These are phyloP conservation scores for Aquanectria penicillioides DNA, from an alignment of 2,329 filamentous ascomycete genomes.

Conservation along the genomic window DNA sequence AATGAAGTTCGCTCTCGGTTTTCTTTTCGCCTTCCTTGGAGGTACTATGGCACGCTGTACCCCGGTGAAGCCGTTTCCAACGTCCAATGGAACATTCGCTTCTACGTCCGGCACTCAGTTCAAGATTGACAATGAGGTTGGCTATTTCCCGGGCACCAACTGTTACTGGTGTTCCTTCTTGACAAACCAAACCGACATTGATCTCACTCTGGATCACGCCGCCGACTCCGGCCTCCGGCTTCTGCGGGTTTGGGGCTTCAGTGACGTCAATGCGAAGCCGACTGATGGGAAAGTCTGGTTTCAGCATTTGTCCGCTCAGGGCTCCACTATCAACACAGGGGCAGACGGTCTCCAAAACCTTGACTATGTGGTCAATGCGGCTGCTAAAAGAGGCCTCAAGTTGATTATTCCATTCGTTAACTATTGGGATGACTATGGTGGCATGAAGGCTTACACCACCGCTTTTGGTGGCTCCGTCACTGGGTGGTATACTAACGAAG, in stretches of 20 bases:
- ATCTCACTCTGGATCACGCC: slow-evolving; percentile 60
- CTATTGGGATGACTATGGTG: slow-evolving; percentile 75
- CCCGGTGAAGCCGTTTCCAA: too few species aligned
- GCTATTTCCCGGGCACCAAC: slow-evolving; percentile 64
- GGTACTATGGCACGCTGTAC: too few species aligned
- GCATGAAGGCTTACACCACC: slow-evolving; percentile 68
- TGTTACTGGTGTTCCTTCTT: slow-evolving; percentile 65
- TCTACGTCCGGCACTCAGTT: slow-evolving; percentile 47
- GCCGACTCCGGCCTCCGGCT: slow-evolving; percentile 63
- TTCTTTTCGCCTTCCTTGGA: too few species aligned
- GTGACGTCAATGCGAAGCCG: slow-evolving; percentile 59
- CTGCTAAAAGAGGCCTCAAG: slow-evolving; percentile 68
- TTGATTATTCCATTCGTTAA: slow-evolving; percentile 74
- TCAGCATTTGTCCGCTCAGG: slow-evolving; percentile 59
- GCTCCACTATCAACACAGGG: slow-evolving; percentile 69
- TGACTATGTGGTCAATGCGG: slow-evolving; percentile 69
- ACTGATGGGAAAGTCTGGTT: slow-evolving; percentile 55
- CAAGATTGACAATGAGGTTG: slow-evolving; percentile 55
- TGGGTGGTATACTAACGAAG: slow-evolving; percentile 66
- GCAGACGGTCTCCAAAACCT: slow-evolving; percentile 66
- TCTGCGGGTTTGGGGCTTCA: slow-evolving; percentile 69
- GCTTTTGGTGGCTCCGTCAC: slow-evolving; percentile 64
- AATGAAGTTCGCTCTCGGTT: too few species aligned
- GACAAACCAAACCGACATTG: slow-evolving; percentile 64
- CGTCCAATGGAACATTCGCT: too few species aligned